These are phyloP conservation scores for Apium graveolens DNA, from an alignment of 129 eudicot genomes.

Conservation along the genomic window DNA sequence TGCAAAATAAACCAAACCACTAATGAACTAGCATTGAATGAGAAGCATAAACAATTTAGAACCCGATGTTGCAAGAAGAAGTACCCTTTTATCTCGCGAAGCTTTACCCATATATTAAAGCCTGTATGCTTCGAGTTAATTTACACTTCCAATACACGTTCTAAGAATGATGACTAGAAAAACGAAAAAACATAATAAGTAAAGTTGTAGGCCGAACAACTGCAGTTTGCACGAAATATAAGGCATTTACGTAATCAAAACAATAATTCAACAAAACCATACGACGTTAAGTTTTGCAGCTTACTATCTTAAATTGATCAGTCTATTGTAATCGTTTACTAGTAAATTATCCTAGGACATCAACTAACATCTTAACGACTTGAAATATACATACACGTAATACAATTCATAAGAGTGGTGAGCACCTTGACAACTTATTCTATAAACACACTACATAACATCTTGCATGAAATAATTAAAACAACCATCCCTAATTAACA, in stretches of 20 bases:
- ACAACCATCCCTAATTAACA: neutral
- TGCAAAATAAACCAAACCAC: slow-evolving; percentile 17
- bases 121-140: neutral
- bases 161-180: neutral
- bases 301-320: neutral
- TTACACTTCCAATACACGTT: neutral
- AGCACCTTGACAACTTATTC: too few relatives aligned
- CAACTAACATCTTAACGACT: too few relatives aligned
- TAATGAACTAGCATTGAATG: neutral
- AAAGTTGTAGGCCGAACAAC: too few relatives aligned
- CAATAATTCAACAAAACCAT: neutral
- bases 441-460: neutral
- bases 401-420: too few relatives aligned
- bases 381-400: too few relatives aligned
- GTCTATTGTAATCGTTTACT: neutral
- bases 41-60: neutral
- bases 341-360: neutral
- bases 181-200: neutral
- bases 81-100: slow-evolving; percentile 81
- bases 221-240: neutral
- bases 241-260: too few relatives aligned
- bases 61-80: neutral
- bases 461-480: neutral
- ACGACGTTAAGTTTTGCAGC: neutral
- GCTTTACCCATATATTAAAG: slow-evolving; percentile 61